Base-by-base conservation (phyloP, 2,329 filamentous ascomycete species). In the Botrytis sinoallii region DNA sequence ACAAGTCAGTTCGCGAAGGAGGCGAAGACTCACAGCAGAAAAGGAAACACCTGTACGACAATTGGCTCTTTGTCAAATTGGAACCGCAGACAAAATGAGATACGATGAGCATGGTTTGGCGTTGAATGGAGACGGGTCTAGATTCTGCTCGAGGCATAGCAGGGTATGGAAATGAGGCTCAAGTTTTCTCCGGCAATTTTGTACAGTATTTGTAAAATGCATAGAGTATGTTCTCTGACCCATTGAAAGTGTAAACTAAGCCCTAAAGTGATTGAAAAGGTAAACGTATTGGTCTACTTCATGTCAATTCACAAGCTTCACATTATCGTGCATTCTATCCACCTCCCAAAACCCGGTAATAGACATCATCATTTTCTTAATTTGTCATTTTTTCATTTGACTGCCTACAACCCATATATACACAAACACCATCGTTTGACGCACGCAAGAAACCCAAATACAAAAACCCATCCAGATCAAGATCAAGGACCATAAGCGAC, bases 331-430 rank as follows among this genome's bases (percentile, higher is more conserved):
- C 22, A 63, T n/a, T 63, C 35, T 35, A 44, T 29, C 44, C 12
- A 32, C 25, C 25, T 4, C 29, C 25, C 1, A 1, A 67, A 20
- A 9, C 3, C 60, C 38, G 29, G 35, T 29, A 42, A 29, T 20
- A 22, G 20, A 55, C 48, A 55, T 40, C 46, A n/a, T 42, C 38
- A 44, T 32, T 52, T 40, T 59, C 66, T 42, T 48, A 48, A 25
- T 60, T 60, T 72, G 64, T 73, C 73, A 76, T 77, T 77, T 77
- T 77, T 72, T 75, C 25, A 79, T 78, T 80, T 74, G 77, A 77
- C 75, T 78, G 73, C 73, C 71, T 74, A 75, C 74, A 74, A 74
- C 79, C 80, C 78, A 80, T 81, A 81, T 81, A 79, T 81, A 81
- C 79, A 81, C 76, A 79, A 78, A 79, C 79, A 80, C 79, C 77